Evolutionary conservation across 2,329 filamentous ascomycete genomes (phyloP).

Genomic region (Monosporascus sp.): DNA sequence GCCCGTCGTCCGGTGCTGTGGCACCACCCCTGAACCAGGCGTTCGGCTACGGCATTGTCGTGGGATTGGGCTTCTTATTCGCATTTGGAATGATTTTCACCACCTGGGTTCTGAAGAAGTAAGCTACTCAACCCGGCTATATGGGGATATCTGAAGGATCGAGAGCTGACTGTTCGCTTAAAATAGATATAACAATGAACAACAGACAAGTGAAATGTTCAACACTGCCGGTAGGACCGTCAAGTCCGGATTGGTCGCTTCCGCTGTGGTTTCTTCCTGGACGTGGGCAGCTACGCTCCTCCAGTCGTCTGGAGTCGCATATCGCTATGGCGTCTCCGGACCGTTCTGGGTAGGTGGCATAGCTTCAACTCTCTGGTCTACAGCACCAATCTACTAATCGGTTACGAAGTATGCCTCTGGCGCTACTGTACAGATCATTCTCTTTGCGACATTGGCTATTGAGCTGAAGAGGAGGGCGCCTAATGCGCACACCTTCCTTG

Average conservation of each 20-base stretch:
- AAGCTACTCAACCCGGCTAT: constrained; percentile 8
- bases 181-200: constrained; percentile 43
- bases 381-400: not conserved
- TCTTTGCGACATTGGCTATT: constrained; percentile 84
- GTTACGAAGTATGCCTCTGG: constrained; percentile 49
- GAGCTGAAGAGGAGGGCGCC: constrained; percentile 79
- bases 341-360: constrained; percentile 35
- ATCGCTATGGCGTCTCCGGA: constrained; percentile 65
- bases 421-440: constrained; percentile 75
- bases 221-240: constrained; percentile 79
- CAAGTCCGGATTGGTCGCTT: constrained; percentile 79
- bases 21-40: constrained; percentile 43
- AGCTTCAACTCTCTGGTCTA: not conserved
- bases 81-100: constrained; percentile 67
- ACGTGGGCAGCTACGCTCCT: constrained; percentile 82
- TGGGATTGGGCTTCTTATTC: constrained; percentile 68
- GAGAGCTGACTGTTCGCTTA: not conserved
- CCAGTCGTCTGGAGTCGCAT: constrained; percentile 71
- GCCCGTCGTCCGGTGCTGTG: constrained; percentile 5
- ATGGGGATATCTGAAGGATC: not conserved
- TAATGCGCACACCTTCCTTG: constrained; percentile 77
- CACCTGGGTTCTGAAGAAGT: constrained; percentile 62
- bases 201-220: constrained; percentile 89
- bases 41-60: constrained; percentile 70
- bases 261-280: constrained; percentile 84